Percentiles rank a stretch among this genome's conserved stretches.
Conservation (phyloP, 345 rosid species). For the Lumnitzera littorea region DNA sequence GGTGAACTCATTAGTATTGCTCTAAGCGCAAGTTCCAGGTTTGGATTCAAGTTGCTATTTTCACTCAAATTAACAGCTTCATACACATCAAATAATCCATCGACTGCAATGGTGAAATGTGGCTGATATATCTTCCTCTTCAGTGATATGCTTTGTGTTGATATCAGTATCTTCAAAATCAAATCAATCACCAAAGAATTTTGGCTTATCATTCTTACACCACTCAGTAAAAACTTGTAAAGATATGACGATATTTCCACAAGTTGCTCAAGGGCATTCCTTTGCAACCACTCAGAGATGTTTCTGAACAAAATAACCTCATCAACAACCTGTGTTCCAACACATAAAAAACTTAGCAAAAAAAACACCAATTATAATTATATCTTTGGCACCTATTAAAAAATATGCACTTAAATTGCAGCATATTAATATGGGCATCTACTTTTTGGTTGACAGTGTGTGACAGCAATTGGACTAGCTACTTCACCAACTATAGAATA, state of each 20-base stretch:
- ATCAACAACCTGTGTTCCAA: constrained; percentile 35
- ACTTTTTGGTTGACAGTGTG: too few relatives aligned
- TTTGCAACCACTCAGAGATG: constrained; percentile 67
- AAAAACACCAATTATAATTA: too few relatives aligned
- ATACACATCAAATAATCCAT: constrained; percentile 51
- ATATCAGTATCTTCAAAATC: constrained; percentile 39
- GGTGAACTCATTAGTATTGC: constrained; percentile 68
- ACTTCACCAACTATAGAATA: too few relatives aligned
- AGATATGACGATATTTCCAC: constrained; percentile 58
- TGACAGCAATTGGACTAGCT: too few relatives aligned
- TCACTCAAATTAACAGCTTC: constrained; percentile 28
- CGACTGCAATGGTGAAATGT: constrained; percentile 58
- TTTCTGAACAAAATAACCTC: constrained; percentile 41
- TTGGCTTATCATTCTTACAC: constrained; percentile 31
- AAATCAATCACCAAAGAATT: constrained; percentile 30
- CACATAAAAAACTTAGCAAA: too few relatives aligned
- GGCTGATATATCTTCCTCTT: constrained; percentile 67
- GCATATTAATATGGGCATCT: too few relatives aligned
- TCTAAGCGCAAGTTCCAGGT: constrained; percentile 52
- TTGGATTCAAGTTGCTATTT: constrained; percentile 22
- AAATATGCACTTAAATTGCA: too few relatives aligned
- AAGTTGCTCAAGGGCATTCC: constrained; percentile 66
- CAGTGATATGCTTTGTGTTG: constrained; percentile 63
- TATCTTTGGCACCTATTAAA: too few relatives aligned
- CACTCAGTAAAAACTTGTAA: constrained; percentile 43